Percentiles rank a stretch among this genome's conserved stretches.
phyloP scores from a whole-genome alignment of 2,329 filamentous ascomycete species.

The Hyphodiscus sp. region DNA sequence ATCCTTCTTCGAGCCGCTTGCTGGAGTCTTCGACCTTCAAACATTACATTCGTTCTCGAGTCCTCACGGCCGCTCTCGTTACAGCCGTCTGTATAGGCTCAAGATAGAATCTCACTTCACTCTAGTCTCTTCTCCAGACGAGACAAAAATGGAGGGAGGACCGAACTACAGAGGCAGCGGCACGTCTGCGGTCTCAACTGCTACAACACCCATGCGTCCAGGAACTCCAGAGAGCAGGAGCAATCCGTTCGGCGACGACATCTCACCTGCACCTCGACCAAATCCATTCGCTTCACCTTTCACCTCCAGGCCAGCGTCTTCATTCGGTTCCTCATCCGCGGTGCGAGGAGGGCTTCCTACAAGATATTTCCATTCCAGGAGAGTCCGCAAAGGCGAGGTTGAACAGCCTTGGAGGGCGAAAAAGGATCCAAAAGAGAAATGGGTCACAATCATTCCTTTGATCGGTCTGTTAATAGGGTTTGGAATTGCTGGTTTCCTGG shows the following conservation, averaged over 20 bases:
- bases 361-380: constrained; percentile 29
- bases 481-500: constrained; percentile 59
- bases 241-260: constrained; percentile 27
- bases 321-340: constrained; percentile 35
- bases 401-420: constrained; percentile 74
- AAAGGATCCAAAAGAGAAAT: constrained; percentile 73
- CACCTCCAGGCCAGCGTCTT: constrained; percentile 37
- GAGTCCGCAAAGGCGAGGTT: constrained; percentile 64
- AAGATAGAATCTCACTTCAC: constrained; percentile 14
- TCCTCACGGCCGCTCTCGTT: constrained; percentile 1
- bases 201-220: constrained; percentile 31
- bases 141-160: constrained; percentile 12
- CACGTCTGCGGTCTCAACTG: constrained; percentile 25
- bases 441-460: constrained; percentile 75
- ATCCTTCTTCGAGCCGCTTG: constrained; percentile 1
- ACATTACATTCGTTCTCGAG: constrained; percentile 12
- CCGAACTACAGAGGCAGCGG: constrained; percentile 17
- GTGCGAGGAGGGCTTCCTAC: constrained; percentile 21
- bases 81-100: background rate
- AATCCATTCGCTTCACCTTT: constrained; percentile 32
- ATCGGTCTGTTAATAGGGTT: constrained; percentile 65
- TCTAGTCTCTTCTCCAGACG: constrained; percentile 1
- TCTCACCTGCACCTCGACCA: constrained; percentile 18
- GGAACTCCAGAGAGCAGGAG: constrained; percentile 32
- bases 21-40: constrained; percentile 1